Conservation (phyloP, 176 grass and related monocot species). For the Elaeis guineensis region DNA sequence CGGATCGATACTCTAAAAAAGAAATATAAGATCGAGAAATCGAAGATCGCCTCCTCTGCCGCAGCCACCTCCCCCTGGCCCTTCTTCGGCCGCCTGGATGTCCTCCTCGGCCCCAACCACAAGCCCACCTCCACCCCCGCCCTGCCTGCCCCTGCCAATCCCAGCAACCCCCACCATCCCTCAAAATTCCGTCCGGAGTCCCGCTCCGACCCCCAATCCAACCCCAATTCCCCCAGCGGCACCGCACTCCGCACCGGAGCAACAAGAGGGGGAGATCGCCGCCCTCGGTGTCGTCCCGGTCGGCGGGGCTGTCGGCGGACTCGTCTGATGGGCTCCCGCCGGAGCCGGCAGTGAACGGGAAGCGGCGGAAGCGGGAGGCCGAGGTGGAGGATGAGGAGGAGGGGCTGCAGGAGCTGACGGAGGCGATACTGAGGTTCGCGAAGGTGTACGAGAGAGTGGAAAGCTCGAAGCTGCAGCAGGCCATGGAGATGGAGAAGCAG, state of each 20-base stretch:
- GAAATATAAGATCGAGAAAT: constrained; percentile 93
- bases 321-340: constrained; percentile 84
- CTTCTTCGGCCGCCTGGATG: constrained; percentile 69
- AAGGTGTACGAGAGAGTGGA: constrained; percentile 78
- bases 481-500: constrained; percentile 62
- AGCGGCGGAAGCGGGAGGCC: constrained; percentile 31
- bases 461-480: constrained; percentile 65
- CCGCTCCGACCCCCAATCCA: constrained; percentile 32
- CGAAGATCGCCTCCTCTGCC: constrained; percentile 27
- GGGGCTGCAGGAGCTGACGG: constrained; percentile 40
- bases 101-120: constrained; percentile 61
- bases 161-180: background rate
- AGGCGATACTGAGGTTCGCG: constrained; percentile 46
- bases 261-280: constrained; percentile 26
- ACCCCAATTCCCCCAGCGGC: constrained; percentile 52
- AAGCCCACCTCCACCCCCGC: constrained; percentile 10
- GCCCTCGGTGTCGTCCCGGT: constrained; percentile 19
- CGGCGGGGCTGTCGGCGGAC: constrained; percentile 25
- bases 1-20: constrained; percentile 99
- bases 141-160: constrained; percentile 13
- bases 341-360: constrained; percentile 41
- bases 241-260: constrained; percentile 27
- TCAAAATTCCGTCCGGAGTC: constrained; percentile 11
- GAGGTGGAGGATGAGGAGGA: constrained; percentile 12
- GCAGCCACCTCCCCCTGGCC: constrained; percentile 50